phyloP scores from a whole-genome alignment of 371 early-diverging fungal species.

The Mucor circinelloides region DNA sequence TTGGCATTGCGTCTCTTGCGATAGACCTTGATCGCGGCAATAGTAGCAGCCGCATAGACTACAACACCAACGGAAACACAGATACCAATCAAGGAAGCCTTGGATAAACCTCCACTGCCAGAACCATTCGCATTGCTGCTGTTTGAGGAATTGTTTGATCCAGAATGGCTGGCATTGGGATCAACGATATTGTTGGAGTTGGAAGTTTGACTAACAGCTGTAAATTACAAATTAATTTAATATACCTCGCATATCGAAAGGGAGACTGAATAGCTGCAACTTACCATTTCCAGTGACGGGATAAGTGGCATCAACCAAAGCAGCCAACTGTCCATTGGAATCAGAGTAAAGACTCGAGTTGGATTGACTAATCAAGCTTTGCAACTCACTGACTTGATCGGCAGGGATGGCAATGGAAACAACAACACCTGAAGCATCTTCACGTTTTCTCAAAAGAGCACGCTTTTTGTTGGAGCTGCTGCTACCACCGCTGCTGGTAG shows the following conservation, averaged over 20 bases:
- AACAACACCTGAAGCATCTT: conserved; percentile 19
- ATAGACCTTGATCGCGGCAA: conserved; percentile 35
- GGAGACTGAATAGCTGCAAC: not conserved
- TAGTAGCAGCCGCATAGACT: conserved; percentile 48
- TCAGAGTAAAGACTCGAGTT: conserved; percentile 36
- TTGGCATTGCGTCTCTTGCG: conserved; percentile 33
- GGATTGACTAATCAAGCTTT: conserved; percentile 22
- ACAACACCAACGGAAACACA: conserved; percentile 44
- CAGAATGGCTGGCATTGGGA: not conserved
- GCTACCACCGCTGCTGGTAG: not conserved
- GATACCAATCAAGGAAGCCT: conserved; percentile 45
- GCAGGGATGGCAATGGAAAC: conserved; percentile 47
- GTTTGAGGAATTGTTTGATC: not conserved
- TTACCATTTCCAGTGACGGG: conserved; percentile 22
- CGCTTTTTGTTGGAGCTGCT: conserved; percentile 11
- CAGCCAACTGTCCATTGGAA: conserved; percentile 42
- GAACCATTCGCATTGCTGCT: not conserved
- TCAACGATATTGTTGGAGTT: not conserved
- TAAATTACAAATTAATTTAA: not conserved
- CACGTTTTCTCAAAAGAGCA: conserved; percentile 1
- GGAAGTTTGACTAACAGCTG: not conserved
- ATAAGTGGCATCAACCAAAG: conserved; percentile 38
- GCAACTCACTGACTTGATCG: conserved; percentile 21
- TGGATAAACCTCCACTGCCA: conserved; percentile 31
- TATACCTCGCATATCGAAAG: not conserved